Conservation (phyloP, 345 rosid species). For the Ceriops zippeliana region DNA sequence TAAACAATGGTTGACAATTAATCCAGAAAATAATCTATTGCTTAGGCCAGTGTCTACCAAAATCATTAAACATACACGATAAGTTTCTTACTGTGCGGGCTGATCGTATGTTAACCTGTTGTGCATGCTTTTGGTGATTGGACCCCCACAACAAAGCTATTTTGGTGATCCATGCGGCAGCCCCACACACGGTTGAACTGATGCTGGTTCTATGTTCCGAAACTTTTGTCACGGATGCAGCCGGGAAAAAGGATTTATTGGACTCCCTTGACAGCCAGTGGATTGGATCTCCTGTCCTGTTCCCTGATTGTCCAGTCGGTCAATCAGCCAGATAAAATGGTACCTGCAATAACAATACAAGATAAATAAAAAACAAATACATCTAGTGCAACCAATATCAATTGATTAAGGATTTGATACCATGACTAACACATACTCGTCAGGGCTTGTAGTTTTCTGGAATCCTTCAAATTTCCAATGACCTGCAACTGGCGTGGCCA, state of each 20-base stretch:
- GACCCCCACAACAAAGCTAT: too few relatives aligned
- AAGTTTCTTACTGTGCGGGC: too few relatives aligned
- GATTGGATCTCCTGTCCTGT: conserved; percentile 3
- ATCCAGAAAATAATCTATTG: too few relatives aligned
- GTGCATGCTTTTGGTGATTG: too few relatives aligned
- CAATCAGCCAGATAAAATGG: conserved; percentile 53
- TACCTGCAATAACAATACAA: conserved; percentile 34
- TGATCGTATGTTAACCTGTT: too few relatives aligned
- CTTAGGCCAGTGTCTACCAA: too few relatives aligned
- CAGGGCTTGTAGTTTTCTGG: conserved; percentile 60
- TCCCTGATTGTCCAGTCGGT: conserved; percentile 40
- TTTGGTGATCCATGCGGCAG: too few relatives aligned
- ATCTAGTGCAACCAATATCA: too few relatives aligned
- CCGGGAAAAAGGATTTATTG: conserved; percentile 62
- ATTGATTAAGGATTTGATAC: not conserved
- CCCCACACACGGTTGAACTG: not conserved
- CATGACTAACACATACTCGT: conserved; percentile 36
- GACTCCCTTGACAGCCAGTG: too few relatives aligned
- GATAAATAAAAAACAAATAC: not conserved
- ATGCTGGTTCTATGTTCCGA: not conserved
- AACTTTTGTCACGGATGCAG: conserved; percentile 48
- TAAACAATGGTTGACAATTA: too few relatives aligned
- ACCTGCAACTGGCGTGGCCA: conserved; percentile 76
- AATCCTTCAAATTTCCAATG: conserved; percentile 66
- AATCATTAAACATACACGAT: too few relatives aligned